Conservation (phyloP, 1,139 yeast genomes). For the Meyerozyma elateridarum region DNA sequence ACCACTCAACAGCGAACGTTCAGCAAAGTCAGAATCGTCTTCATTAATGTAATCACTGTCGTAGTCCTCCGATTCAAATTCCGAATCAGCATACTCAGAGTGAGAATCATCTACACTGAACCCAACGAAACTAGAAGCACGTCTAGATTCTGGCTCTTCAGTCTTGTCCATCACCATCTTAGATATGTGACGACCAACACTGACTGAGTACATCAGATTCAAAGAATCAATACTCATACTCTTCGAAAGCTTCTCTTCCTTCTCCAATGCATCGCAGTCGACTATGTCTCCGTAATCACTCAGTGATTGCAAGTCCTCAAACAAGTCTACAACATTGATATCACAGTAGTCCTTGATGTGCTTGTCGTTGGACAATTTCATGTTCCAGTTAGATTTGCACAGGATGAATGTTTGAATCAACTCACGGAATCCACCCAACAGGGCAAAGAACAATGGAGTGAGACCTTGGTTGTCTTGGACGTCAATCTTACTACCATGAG, state of each 20-base stretch:
- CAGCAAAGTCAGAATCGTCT: constrained; percentile 13
- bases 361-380: constrained; percentile 56
- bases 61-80: constrained; percentile 27
- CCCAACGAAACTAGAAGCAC: too few relatives aligned
- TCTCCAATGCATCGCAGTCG: constrained; percentile 11
- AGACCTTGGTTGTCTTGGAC: constrained; percentile 72
- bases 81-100: constrained; percentile 42
- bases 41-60: constrained; percentile 17
- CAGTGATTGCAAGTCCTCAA: constrained; percentile 23
- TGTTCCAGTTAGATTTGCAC: constrained; percentile 60
- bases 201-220: constrained; percentile 36
- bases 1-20: constrained; percentile 10
- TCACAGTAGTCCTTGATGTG: constrained; percentile 53
- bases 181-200: constrained; percentile 39
- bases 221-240: constrained; percentile 35
- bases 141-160: constrained; percentile 8
- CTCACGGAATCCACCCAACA: constrained; percentile 66
- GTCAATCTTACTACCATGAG: constrained; percentile 78
- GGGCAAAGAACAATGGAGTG: constrained; percentile 84
- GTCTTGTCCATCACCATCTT: constrained; percentile 33
- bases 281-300: constrained; percentile 12
- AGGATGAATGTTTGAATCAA: constrained; percentile 53
- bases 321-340: constrained; percentile 58
- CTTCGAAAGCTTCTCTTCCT: constrained; percentile 21
- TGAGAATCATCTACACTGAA: constrained; percentile 20